These are phyloP conservation scores for Magnaporthales sp. DNA, from an alignment of 2,329 filamentous ascomycete genomes.

Conservation along the genomic window DNA sequence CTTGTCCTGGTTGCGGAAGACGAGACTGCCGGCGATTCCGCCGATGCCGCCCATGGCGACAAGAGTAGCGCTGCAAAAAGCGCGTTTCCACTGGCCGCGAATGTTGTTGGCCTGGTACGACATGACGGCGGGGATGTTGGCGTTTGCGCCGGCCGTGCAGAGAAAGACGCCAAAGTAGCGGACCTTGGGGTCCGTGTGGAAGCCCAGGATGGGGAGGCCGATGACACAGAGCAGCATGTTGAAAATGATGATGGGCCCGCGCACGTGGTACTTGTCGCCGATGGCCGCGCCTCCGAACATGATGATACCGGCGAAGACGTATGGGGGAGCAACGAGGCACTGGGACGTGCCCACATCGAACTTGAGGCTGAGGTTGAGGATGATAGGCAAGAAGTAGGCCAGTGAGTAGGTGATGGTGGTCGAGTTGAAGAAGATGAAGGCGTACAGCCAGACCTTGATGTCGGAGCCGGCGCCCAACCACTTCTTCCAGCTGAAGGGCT, in stretches of 20 bases:
- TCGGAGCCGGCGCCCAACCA: slow-evolving; percentile 40
- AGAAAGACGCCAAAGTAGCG: slow-evolving; percentile 71
- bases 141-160: slow-evolving; percentile 66
- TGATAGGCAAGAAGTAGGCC: slow-evolving; percentile 71
- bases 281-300: slow-evolving; percentile 53
- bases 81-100: slow-evolving; percentile 81
- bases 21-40: slow-evolving; percentile 65
- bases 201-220: slow-evolving; percentile 67
- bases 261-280: slow-evolving; percentile 58
- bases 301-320: slow-evolving; percentile 53
- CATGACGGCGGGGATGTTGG: slow-evolving; percentile 67
- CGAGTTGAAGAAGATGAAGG: slow-evolving; percentile 52
- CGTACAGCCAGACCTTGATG: slow-evolving; percentile 55
- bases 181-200: slow-evolving; percentile 42
- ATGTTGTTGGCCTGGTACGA: slow-evolving; percentile 85
- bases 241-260: slow-evolving; percentile 56
- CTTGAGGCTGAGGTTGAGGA: slow-evolving; percentile 54
- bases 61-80: slow-evolving; percentile 66
- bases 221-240: slow-evolving; percentile 59
- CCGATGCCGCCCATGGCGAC: slow-evolving; percentile 72
- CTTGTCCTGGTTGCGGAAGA: slow-evolving; percentile 47
- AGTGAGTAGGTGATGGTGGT: slow-evolving; percentile 69
- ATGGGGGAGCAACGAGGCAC: slow-evolving; percentile 64
- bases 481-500: slow-evolving; percentile 37
- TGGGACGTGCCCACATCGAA: slow-evolving; percentile 57